A percentile compares a stretch with the other conserved stretches of the same genome.
phyloP scores from a whole-genome alignment of 78 protist species.

The Dictyostelium brefeldianum region DNA sequence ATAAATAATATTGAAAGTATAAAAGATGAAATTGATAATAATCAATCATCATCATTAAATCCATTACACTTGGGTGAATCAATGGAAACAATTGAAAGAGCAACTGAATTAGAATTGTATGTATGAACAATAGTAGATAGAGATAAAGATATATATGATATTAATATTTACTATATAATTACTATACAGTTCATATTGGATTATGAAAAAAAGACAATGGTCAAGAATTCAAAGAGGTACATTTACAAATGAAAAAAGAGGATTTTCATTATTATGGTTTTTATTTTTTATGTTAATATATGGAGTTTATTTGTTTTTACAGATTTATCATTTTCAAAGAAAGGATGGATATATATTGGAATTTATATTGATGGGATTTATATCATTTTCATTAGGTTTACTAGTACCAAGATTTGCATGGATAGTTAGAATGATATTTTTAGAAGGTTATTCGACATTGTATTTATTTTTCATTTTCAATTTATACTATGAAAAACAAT shows the following conservation, averaged over 20 bases:
- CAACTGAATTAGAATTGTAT: conserved; percentile 64
- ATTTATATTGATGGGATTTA: conserved; percentile 78
- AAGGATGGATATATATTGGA: conserved; percentile 73
- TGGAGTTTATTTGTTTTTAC: conserved; percentile 60
- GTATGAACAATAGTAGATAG: background rate
- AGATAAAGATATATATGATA: background rate
- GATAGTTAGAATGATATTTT: conserved; percentile 45
- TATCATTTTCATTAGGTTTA: conserved; percentile 70
- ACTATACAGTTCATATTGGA: conserved; percentile 58
- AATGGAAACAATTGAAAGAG: conserved; percentile 33
- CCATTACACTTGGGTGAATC: conserved; percentile 9
- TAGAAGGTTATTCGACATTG: conserved; percentile 53
- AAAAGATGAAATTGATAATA: background rate
- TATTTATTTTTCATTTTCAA: conserved; percentile 72
- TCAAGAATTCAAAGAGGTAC: conserved; percentile 84
- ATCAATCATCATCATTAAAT: background rate
- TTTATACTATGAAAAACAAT: conserved; percentile 70
- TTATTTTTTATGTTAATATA: conserved; percentile 55
- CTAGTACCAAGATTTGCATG: conserved; percentile 39
- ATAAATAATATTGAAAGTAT: background rate
- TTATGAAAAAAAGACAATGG: conserved; percentile 83
- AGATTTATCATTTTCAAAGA: conserved; percentile 60
- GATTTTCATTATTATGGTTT: conserved; percentile 63
- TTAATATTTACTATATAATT: background rate
- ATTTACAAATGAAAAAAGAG: conserved; percentile 78